Percentiles rank a stretch among this genome's conserved stretches.
Evolutionary conservation across 1,139 yeast genomes (phyloP).

Genomic region (Lodderomyces pseudojiufengensis): DNA sequence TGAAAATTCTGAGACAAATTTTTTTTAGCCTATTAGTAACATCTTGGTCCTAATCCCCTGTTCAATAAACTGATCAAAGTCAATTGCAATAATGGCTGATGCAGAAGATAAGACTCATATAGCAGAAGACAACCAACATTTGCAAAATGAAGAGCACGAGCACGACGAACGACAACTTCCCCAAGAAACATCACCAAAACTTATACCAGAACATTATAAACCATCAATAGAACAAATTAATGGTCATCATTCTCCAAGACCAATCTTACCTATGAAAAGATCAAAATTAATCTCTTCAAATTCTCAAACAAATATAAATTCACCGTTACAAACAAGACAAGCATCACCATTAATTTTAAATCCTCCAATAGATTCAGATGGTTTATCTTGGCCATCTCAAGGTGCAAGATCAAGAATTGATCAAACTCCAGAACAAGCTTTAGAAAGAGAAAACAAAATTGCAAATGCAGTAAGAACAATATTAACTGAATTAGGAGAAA

Average conservation of each 20-base stretch:
- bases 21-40: not conserved
- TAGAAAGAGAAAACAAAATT: constrained; percentile 65
- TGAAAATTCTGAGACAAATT: not conserved
- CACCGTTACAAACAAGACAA: constrained; percentile 68
- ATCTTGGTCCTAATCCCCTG: not conserved
- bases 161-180: not conserved
- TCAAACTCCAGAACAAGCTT: constrained; percentile 58
- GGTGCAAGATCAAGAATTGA: constrained; percentile 80
- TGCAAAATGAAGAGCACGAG: no score
- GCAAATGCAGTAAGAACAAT: constrained; percentile 84
- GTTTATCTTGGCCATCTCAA: constrained; percentile 89
- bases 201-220: not conserved
- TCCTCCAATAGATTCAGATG: constrained; percentile 87
- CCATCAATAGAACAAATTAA: constrained; percentile 1
- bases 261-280: constrained; percentile 24
- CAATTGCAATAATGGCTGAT: no score
- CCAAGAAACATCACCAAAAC: not conserved
- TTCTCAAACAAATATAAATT: constrained; percentile 3
- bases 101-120: no score
- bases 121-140: no score
- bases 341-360: constrained; percentile 79
- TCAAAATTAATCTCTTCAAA: constrained; percentile 18
- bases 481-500: constrained; percentile 86
- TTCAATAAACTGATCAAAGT: not conserved
- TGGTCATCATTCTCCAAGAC: constrained; percentile 16